phyloP scores from a whole-genome alignment of 257 asterid genomes.

The Ballota nigra region DNA sequence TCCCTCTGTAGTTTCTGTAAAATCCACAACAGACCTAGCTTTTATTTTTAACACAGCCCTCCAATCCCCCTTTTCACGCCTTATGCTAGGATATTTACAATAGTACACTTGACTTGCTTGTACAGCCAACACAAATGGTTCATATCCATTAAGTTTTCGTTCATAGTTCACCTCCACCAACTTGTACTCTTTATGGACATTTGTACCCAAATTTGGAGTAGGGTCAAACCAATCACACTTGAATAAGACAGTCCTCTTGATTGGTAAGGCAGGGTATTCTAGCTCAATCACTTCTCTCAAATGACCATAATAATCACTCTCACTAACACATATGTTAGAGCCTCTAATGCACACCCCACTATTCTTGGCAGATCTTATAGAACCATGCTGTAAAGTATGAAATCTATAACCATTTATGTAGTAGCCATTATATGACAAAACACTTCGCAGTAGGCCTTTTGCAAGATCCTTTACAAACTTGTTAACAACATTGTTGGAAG shows the following conservation, averaged over 20 bases:
- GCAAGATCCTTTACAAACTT: no score
- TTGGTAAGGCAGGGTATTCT: neutral
- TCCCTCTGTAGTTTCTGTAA: neutral
- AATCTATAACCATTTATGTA: no score
- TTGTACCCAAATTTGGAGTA: neutral
- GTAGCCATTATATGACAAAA: no score
- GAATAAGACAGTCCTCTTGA: neutral
- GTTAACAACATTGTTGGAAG: no score
- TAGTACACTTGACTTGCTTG: neutral
- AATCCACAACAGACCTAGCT: neutral
- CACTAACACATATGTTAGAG: no score
- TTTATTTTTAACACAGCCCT: neutral
- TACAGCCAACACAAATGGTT: neutral
- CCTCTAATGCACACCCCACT: no score
- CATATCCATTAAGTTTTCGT: neutral
- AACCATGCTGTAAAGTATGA: no score
- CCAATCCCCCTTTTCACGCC: neutral
- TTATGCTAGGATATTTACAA: neutral
- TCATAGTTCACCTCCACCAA: neutral
- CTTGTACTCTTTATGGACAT: neutral
- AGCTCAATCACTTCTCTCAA: neutral
- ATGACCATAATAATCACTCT: neutral
- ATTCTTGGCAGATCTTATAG: no score
- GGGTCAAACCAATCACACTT: neutral
- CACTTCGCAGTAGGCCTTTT: no score